Percentiles rank a stretch among this genome's conserved stretches.
phyloP scores from a whole-genome alignment of 1,139 yeast species.

The Candida anutae region DNA sequence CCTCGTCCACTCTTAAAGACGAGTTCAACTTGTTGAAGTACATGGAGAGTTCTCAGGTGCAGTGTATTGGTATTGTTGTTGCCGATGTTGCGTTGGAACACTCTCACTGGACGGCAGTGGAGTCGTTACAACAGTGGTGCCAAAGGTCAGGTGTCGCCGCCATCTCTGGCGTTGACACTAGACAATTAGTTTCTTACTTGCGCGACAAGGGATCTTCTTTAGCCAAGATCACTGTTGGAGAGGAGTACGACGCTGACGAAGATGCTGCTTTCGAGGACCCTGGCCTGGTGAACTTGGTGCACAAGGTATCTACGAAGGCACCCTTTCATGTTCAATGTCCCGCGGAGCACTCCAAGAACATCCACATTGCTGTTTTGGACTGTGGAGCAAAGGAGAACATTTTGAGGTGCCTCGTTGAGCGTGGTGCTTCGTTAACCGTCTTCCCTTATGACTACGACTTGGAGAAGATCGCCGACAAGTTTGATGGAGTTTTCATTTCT shows the following conservation, averaged over 20 bases:
- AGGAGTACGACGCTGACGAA: conserved; percentile 83
- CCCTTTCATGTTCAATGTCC: conserved; percentile 84
- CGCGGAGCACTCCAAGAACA: conserved; percentile 44
- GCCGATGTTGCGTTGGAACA: conserved; percentile 92
- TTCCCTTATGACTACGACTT: conserved; percentile 94
- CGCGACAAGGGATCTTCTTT: conserved; percentile 94
- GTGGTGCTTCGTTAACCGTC: conserved; percentile 95
- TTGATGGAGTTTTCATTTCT: conserved; percentile 90
- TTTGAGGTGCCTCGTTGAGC: conserved; percentile 80
- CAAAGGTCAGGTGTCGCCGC: conserved; percentile 95
- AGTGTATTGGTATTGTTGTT: conserved; percentile 93
- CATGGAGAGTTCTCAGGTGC: conserved; percentile 85
- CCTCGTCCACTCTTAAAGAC: conserved; percentile 74
- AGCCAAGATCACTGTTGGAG: conserved; percentile 85
- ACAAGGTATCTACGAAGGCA: conserved; percentile 88
- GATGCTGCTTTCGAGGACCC: conserved; percentile 92
- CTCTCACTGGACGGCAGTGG: conserved; percentile 99
- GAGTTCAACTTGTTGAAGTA: conserved; percentile 77
- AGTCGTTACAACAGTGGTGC: conserved; percentile 92
- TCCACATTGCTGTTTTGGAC: conserved; percentile 88
- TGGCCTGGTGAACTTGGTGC: conserved; percentile 83
- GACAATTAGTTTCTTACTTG: conserved; percentile 84
- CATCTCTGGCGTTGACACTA: conserved; percentile 92
- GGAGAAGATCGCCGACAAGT: conserved; percentile 82
- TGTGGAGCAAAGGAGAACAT: conserved; percentile 98